Evolutionary conservation across 2,329 filamentous ascomycete species (phyloP).

Genomic region (Metarhizium rileyi): DNA sequence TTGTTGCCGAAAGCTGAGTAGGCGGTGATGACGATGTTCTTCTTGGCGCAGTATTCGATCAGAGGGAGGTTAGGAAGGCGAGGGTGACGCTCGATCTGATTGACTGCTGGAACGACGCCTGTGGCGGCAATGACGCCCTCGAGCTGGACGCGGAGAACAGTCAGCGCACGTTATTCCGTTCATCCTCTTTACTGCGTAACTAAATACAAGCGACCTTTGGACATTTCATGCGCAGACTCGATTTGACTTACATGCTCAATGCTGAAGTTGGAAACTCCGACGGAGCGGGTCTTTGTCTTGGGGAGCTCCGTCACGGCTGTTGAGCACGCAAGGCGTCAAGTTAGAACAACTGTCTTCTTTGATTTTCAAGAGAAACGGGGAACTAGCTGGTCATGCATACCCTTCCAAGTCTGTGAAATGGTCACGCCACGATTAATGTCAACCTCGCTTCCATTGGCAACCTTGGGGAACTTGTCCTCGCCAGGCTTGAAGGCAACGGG

Average conservation of each 20-base stretch:
- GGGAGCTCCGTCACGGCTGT: slow-evolving; percentile 44
- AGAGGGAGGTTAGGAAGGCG: slow-evolving; percentile 48
- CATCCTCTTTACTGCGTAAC: too few species aligned
- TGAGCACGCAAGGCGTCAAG: not conserved
- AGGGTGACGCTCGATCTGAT: slow-evolving; percentile 62
- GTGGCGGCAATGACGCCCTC: slow-evolving; percentile 46
- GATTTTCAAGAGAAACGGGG: not conserved
- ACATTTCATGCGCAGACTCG: not conserved
- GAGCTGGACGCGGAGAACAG: slow-evolving; percentile 22
- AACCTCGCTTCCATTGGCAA: slow-evolving; percentile 22
- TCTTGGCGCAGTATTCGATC: slow-evolving; percentile 48
- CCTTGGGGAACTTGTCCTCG: slow-evolving; percentile 35
- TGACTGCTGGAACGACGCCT: slow-evolving; percentile 50
- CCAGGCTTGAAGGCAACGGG: slow-evolving; percentile 36
- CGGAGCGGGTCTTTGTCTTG: slow-evolving; percentile 52
- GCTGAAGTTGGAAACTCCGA: slow-evolving; percentile 66
- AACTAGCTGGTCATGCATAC: slow-evolving; percentile 11
- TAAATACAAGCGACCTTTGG: too few species aligned
- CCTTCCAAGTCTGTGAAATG: slow-evolving; percentile 35
- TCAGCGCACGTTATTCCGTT: not conserved
- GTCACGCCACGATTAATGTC: slow-evolving; percentile 34
- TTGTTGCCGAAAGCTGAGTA: slow-evolving; percentile 50
- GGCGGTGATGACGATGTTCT: slow-evolving; percentile 57
- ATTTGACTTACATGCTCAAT: slow-evolving; percentile 35
- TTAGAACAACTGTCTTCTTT: not conserved